Conservation (phyloP, 352 stramenopile species). For the Lagenidium giganteum region DNA sequence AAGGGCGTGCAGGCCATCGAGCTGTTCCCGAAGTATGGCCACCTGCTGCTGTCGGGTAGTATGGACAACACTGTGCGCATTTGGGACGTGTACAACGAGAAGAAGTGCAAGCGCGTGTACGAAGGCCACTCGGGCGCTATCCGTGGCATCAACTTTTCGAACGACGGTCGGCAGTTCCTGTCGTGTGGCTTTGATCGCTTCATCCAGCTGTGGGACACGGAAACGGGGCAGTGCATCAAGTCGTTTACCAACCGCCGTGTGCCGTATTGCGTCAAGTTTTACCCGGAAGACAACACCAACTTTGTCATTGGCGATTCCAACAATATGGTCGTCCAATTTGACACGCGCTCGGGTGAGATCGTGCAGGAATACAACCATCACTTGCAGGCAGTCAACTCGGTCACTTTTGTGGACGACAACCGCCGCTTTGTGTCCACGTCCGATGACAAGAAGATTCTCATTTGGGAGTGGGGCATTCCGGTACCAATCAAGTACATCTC, state of each 20-base stretch:
- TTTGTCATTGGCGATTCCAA: slow-evolving; percentile 96
- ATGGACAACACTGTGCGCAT: slow-evolving; percentile 91
- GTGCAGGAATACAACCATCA: slow-evolving; percentile 99
- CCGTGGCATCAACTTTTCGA: slow-evolving; percentile 92
- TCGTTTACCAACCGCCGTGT: slow-evolving; percentile 69
- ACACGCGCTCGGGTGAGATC: slow-evolving; percentile 84
- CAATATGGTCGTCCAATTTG: slow-evolving; percentile 92
- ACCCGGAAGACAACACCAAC: slow-evolving; percentile 93
- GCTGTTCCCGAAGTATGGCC: slow-evolving; percentile 93
- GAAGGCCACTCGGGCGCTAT: slow-evolving; percentile 92
- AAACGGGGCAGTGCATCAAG: slow-evolving; percentile 88
- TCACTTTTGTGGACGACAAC: slow-evolving; percentile 97
- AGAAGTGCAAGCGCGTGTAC: slow-evolving; percentile 68
- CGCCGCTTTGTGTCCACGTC: slow-evolving; percentile 90
- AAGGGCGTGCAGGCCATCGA: slow-evolving; percentile 97
- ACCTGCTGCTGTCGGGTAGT: slow-evolving; percentile 93
- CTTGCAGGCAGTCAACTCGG: slow-evolving; percentile 95
- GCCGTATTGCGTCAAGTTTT: slow-evolving; percentile 90
- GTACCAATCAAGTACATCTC: slow-evolving; percentile 99
- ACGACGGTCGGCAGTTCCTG: slow-evolving; percentile 92
- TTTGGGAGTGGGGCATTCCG: slow-evolving; percentile 96
- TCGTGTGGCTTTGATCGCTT: slow-evolving; percentile 95
- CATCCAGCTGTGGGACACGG: slow-evolving; percentile 96
- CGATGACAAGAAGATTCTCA: slow-evolving; percentile 98
- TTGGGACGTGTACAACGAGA: slow-evolving; percentile 93